phyloP scores from a whole-genome alignment of 352 stramenopile genomes.

The Phytophthora ohioensis region DNA sequence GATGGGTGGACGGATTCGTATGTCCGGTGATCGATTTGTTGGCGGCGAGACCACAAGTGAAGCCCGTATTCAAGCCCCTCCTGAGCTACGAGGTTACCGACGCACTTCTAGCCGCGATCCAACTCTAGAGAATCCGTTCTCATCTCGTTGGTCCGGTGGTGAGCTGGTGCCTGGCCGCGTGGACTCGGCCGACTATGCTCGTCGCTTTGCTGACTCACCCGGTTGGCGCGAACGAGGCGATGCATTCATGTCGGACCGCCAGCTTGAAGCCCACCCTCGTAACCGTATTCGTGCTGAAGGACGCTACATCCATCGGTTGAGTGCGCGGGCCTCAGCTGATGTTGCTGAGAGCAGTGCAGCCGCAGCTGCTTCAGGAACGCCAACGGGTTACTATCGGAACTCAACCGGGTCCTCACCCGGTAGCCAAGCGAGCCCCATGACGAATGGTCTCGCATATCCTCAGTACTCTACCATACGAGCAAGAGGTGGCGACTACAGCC shows the following conservation, averaged over 20 bases:
- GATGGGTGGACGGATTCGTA: slow-evolving; percentile 35
- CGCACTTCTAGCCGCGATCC: slow-evolving; percentile 21
- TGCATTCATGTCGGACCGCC: slow-evolving; percentile 23
- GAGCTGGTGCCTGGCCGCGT: slow-evolving; percentile 4
- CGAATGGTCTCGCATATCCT: slow-evolving; percentile 27
- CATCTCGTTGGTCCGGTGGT: slow-evolving; percentile 36
- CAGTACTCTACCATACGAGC: slow-evolving; percentile 35
- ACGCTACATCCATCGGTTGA: slow-evolving; percentile 38
- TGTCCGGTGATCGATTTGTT: slow-evolving; percentile 28
- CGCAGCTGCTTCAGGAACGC: slow-evolving; percentile 6
- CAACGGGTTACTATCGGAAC: slow-evolving; percentile 30
- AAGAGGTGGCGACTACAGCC: slow-evolving; percentile 26
- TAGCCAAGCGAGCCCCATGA: slow-evolving; percentile 23
- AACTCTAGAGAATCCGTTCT: slow-evolving; percentile 33
- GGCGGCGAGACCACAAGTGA: slow-evolving; percentile 28
- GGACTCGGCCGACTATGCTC: slow-evolving; percentile 39
- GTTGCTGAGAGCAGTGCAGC: background rate
- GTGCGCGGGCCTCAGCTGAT: slow-evolving; percentile 10
- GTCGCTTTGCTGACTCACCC: slow-evolving; percentile 44
- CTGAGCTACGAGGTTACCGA: slow-evolving; percentile 31
- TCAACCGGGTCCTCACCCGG: slow-evolving; percentile 27
- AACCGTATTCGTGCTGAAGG: slow-evolving; percentile 32
- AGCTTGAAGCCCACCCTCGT: slow-evolving; percentile 28
- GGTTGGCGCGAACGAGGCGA: slow-evolving; percentile 49
- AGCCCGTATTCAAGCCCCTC: slow-evolving; percentile 32